These are phyloP conservation scores for Cylindrodendrum hubeiense DNA, from an alignment of 2,329 filamentous ascomycete genomes.

Conservation along the genomic window DNA sequence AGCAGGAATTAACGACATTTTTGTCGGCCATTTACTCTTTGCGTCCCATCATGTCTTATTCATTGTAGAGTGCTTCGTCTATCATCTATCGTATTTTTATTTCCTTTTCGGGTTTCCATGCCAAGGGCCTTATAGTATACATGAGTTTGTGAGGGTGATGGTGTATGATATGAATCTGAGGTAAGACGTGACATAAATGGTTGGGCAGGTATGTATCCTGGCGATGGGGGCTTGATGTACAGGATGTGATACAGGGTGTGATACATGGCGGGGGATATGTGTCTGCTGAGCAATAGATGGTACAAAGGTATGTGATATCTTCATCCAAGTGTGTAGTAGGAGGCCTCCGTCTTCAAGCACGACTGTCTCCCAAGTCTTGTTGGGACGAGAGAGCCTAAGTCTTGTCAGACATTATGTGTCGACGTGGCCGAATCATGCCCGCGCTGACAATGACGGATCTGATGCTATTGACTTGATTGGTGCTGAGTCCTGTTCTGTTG, in stretches of 20 bases:
- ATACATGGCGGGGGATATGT: constrained; percentile 8
- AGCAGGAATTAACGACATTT: not conserved
- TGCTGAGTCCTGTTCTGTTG: not conserved
- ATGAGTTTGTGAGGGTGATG: constrained; percentile 18
- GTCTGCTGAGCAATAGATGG: not conserved
- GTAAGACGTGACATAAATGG: constrained; percentile 1
- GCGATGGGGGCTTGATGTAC: constrained; percentile 25
- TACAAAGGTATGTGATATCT: not conserved
- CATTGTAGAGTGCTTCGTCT: not conserved
- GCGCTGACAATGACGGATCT: too few species aligned
- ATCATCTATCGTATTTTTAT: not conserved
- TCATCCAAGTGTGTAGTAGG: not conserved
- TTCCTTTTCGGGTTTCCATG: not conserved
- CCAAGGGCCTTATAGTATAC: constrained; percentile 28
- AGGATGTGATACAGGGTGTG: constrained; percentile 12
- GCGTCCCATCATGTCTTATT: not conserved
- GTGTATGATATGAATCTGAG: constrained; percentile 15
- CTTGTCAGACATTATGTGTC: not conserved
- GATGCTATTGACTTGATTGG: not conserved
- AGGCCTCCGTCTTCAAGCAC: constrained; percentile 4
- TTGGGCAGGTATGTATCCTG: constrained; percentile 5
- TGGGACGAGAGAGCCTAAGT: not conserved
- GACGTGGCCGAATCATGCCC: not conserved
- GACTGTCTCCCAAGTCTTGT: not conserved
- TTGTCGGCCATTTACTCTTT: not conserved